These are phyloP conservation scores for Sicyos baderoa DNA, from an alignment of 306 rosid species.

Conservation along the genomic window DNA sequence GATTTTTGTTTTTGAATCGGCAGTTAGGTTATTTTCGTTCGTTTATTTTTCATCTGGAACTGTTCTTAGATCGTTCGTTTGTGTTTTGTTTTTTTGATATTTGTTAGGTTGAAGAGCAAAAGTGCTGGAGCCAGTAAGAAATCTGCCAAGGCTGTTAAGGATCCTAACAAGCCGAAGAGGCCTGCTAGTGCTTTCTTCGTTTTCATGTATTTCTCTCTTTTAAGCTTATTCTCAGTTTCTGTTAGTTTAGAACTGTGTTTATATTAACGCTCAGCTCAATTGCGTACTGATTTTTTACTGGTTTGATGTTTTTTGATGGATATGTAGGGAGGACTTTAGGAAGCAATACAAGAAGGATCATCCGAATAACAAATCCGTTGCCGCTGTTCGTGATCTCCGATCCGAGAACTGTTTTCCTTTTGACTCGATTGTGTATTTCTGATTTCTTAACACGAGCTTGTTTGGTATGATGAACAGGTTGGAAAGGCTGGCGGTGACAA, in stretches of 20 bases:
- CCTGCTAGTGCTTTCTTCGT: constrained; percentile 96
- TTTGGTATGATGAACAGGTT: constrained; percentile 32
- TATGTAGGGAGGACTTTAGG: constrained; percentile 66
- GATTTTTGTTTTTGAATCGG: background rate
- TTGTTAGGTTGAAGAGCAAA: constrained; percentile 60
- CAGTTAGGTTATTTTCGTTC: background rate
- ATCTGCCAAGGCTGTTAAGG: constrained; percentile 62
- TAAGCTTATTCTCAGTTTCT: background rate
- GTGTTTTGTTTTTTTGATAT: background rate
- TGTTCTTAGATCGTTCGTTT: too few species aligned
- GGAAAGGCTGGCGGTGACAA: constrained; percentile 82
- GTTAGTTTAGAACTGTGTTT: constrained; percentile 3
- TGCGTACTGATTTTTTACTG: background rate
- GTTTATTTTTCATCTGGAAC: background rate
- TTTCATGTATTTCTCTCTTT: constrained; percentile 47
- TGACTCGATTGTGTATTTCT: background rate
- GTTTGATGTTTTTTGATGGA: background rate
- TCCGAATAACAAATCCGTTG: constrained; percentile 66
- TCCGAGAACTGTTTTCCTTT: background rate
- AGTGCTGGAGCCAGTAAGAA: constrained; percentile 55
- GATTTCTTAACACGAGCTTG: background rate
- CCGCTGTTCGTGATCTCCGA: constrained; percentile 44
- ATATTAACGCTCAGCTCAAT: background rate
- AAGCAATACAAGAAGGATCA: constrained; percentile 62
- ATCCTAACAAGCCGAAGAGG: constrained; percentile 89